Conservation (phyloP, 225 moss, liverwort and hornwort genomes). For the Sphagnum tenellum region DNA sequence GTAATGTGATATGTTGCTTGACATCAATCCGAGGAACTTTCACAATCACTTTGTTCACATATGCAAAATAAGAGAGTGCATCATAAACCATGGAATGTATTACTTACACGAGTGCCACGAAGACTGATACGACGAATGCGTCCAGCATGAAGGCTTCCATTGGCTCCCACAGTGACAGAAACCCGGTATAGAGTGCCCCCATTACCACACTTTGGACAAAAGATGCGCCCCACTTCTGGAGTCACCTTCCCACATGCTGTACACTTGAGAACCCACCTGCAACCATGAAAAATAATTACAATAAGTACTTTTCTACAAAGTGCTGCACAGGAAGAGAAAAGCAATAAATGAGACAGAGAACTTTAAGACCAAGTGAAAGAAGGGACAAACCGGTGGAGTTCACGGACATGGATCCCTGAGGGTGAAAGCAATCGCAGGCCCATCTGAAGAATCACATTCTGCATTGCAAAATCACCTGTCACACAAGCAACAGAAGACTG, state of each 20-base stretch:
- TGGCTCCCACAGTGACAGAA: slow-evolving; percentile 78
- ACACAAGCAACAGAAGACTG: slow-evolving; percentile 80
- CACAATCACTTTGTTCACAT: no score
- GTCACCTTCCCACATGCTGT: slow-evolving; percentile 86
- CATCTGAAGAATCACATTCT: slow-evolving; percentile 96
- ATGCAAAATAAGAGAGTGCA: no score
- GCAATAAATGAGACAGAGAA: no score
- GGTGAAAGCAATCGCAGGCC: slow-evolving; percentile 91
- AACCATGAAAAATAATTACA: background rate
- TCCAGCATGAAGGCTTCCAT: slow-evolving; percentile 78
- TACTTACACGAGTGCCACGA: slow-evolving; percentile 80
- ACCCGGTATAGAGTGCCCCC: slow-evolving; percentile 92
- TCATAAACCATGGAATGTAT: no score
- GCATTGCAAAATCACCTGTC: slow-evolving; percentile 95
- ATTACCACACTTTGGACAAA: slow-evolving; percentile 98
- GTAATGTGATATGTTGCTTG: no score
- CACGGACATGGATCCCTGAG: slow-evolving; percentile 70
- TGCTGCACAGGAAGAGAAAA: background rate
- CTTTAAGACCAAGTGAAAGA: no score
- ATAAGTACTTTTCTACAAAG: background rate
- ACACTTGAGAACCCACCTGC: slow-evolving; percentile 91
- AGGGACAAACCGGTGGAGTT: slow-evolving; percentile 54
- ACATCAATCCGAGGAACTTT: no score
- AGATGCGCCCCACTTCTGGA: slow-evolving; percentile 69
- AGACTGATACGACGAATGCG: slow-evolving; percentile 71